Percentiles rank a stretch among this genome's conserved stretches.
These are phyloP conservation scores for Phaeosphaeria sp. DNA, from an alignment of 2,329 filamentous ascomycete species.

Conservation along the genomic window DNA sequence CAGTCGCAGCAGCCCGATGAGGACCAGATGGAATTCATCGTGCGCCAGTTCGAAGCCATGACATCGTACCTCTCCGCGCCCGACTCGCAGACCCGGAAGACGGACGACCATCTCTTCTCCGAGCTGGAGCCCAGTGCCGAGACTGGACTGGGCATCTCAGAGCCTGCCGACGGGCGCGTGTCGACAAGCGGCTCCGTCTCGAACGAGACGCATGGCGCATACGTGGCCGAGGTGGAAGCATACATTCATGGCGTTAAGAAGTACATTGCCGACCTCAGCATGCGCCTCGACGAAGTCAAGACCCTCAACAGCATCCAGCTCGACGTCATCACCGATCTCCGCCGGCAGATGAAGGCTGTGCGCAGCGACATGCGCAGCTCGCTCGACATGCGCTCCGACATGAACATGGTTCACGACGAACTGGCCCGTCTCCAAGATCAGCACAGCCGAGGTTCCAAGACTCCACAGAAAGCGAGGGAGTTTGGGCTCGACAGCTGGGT, in stretches of 20 bases:
- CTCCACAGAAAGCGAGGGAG: slow-evolving; percentile 3
- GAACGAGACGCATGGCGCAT: slow-evolving; percentile 18
- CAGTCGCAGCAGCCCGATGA: slow-evolving; percentile 38
- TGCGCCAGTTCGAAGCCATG: slow-evolving; percentile 43
- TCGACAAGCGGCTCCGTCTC: slow-evolving; percentile 7
- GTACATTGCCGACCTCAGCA: slow-evolving; percentile 33
- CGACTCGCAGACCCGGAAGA: slow-evolving; percentile 26
- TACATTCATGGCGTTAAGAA: slow-evolving; percentile 38
- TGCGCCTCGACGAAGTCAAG: slow-evolving; percentile 43
- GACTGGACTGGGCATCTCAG: slow-evolving; percentile 9
- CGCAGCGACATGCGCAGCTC: slow-evolving; percentile 20
- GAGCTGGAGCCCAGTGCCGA: slow-evolving; percentile 11
- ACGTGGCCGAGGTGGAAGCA: slow-evolving; percentile 32
- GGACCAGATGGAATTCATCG: slow-evolving; percentile 44
- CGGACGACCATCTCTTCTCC: slow-evolving; percentile 29
- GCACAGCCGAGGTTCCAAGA: neutral
- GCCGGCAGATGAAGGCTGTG: slow-evolving; percentile 27
- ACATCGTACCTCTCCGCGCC: slow-evolving; percentile 36
- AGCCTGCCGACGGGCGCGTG: slow-evolving; percentile 2
- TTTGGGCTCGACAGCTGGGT: slow-evolving; percentile 22
- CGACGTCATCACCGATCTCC: slow-evolving; percentile 40
- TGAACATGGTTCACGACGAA: slow-evolving; percentile 1
- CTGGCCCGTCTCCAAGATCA: slow-evolving; percentile 4
- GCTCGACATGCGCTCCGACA: slow-evolving; percentile 6
- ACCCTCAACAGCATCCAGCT: slow-evolving; percentile 40